Evolutionary conservation across 495 filamentous ascomycete genomes (phyloP).

Genomic region (Massariosphaeria phaeospora): DNA sequence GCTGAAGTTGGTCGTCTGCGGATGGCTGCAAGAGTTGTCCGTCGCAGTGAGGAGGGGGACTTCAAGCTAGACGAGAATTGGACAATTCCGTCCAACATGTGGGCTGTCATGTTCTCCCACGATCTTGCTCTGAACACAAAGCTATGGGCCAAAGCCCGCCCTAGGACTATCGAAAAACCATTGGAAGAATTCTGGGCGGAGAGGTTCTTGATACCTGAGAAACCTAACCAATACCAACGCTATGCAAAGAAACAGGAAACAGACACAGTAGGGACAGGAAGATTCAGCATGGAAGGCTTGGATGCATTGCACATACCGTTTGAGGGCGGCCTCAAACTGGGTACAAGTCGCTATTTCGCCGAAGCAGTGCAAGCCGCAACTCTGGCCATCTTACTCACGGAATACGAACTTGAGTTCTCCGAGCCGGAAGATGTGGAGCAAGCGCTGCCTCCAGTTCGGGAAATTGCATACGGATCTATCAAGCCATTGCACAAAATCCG

Average conservation of each 20-base stretch:
- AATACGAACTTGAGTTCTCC: slow-evolving; percentile 9
- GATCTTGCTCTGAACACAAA: slow-evolving; percentile 5
- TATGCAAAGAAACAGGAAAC: not conserved
- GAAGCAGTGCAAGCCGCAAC: slow-evolving; percentile 8
- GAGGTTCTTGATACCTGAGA: slow-evolving; percentile 8
- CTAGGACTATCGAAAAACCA: slow-evolving; percentile 1
- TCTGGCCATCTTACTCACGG: slow-evolving; percentile 1
- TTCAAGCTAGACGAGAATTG: slow-evolving; percentile 16
- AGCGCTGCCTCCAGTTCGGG: not conserved
- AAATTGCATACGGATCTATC: slow-evolving; percentile 1
- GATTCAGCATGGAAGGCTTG: slow-evolving; percentile 13
- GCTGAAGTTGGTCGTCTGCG: slow-evolving; percentile 13
- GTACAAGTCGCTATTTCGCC: not conserved
- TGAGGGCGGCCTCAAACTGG: slow-evolving; percentile 4
- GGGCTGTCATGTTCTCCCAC: slow-evolving; percentile 6
- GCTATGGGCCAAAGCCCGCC: slow-evolving; percentile 8
- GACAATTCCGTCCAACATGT: not conserved
- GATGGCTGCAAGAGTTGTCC: not conserved
- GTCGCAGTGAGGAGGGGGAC: not conserved
- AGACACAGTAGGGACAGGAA: not conserved
- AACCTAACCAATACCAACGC: not conserved
- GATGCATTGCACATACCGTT: slow-evolving; percentile 3
- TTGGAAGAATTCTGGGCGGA: slow-evolving; percentile 19
- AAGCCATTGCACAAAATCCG: slow-evolving; percentile 2
- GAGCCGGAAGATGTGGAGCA: not conserved